Evolutionary conservation across 345 rosid genomes (phyloP).

Genomic region (Crucihimalaya himalaica): DNA sequence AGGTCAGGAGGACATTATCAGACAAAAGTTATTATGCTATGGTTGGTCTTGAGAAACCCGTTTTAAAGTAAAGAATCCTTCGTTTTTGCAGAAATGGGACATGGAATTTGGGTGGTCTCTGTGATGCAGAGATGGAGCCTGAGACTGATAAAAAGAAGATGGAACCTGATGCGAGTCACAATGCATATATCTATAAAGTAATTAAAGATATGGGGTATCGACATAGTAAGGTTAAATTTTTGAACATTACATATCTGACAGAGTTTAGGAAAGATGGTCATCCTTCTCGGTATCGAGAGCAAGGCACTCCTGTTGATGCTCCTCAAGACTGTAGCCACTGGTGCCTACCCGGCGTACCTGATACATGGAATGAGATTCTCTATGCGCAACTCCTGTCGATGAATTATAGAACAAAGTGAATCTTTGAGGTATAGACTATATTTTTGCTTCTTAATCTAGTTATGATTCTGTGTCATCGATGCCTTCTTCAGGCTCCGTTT

Average conservation of each 20-base stretch:
- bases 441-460: constrained; percentile 21
- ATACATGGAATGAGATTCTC: constrained; percentile 84
- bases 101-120: constrained; percentile 74
- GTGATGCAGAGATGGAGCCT: constrained; percentile 64
- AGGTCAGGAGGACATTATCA: constrained; percentile 41
- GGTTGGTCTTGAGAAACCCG: neutral
- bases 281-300: constrained; percentile 75
- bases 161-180: constrained; percentile 55
- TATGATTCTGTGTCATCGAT: constrained; percentile 47
- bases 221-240: constrained; percentile 53
- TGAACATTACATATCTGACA: constrained; percentile 75
- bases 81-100: constrained; percentile 60
- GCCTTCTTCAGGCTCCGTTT: constrained; percentile 56
- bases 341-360: constrained; percentile 92
- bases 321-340: constrained; percentile 97
- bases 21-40: neutral
- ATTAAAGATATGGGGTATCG: constrained; percentile 50
- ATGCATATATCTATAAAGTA: constrained; percentile 51
- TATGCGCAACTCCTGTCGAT: constrained; percentile 64
- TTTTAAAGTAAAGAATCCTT: neutral
- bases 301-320: constrained; percentile 56
- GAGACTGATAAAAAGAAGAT: constrained; percentile 46
- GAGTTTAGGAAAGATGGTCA: constrained; percentile 74
- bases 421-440: constrained; percentile 28
- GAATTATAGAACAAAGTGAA: constrained; percentile 41